These are phyloP conservation scores for Pythium aphanidermatum DNA, from an alignment of 352 stramenopile genomes.

Conservation along the genomic window DNA sequence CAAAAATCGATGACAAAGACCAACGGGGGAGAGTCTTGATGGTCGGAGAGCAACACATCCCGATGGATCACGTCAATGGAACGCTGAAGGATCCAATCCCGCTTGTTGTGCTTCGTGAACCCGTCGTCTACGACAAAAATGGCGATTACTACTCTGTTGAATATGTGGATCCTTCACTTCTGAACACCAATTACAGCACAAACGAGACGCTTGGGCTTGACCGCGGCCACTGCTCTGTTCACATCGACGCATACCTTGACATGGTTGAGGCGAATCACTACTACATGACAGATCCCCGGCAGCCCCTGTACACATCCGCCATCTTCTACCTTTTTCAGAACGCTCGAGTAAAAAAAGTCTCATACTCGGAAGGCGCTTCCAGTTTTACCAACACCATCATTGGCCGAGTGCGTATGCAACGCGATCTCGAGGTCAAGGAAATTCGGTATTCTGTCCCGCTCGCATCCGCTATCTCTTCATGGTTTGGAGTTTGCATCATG, in stretches of 20 bases:
- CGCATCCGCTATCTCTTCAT: constrained; percentile 33
- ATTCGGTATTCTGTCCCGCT: constrained; percentile 44
- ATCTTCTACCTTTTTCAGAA: constrained; percentile 45
- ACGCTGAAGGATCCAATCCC: constrained; percentile 1
- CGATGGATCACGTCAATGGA: background rate
- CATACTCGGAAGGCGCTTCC: background rate
- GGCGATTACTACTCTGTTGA: constrained; percentile 6
- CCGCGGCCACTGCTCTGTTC: constrained; percentile 25
- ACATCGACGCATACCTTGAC: constrained; percentile 35
- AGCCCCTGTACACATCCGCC: constrained; percentile 39
- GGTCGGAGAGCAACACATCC: background rate
- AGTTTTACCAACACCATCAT: constrained; percentile 12
- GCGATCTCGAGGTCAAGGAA: constrained; percentile 37
- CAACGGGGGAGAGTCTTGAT: background rate
- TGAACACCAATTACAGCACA: constrained; percentile 13
- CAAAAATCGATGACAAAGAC: constrained; percentile 18
- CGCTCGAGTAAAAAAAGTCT: constrained; percentile 22
- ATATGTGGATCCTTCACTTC: constrained; percentile 4
- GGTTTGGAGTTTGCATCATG: constrained; percentile 27
- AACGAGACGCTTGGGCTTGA: constrained; percentile 17
- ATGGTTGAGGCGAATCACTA: constrained; percentile 38
- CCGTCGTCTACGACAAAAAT: constrained; percentile 1
- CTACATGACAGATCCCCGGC: constrained; percentile 31
- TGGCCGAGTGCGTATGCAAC: constrained; percentile 23
- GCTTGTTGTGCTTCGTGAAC: background rate